Base-by-base conservation (phyloP, 2,329 filamentous ascomycete genomes). In the Penicillium decumbens region DNA sequence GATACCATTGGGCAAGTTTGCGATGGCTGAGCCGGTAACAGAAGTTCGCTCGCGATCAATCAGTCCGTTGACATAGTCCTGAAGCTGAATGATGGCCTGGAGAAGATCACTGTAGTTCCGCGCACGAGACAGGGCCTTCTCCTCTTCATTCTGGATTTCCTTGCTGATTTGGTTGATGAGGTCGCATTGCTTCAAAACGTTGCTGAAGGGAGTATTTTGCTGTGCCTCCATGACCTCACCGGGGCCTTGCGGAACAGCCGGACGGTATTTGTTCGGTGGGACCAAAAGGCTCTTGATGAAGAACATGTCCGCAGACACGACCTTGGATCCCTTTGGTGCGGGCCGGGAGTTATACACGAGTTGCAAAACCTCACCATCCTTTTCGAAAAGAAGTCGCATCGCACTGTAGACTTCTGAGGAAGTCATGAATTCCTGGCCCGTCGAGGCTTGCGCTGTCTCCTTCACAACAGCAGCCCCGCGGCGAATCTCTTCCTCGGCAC, bases 21-120 rank as follows among this genome's bases (percentile, higher is more conserved):
- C 85, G 12, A 84, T 88, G 25, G 89, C 88, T 15, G 83, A 78
- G 44, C 89, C 89, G 56, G 87, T 84, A 3, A 89, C 78, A 2
- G 90, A 88, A 62, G 93, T 95, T 55, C 91, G 85, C 63, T 91
- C 87, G 56, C 86, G 83, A 69, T 98, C 93, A 58, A 97, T 89
- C 45, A 98, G 75, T n/a, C 88, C 84, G 67, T 98, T 98, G 54
- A 97, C 89, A 24, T 82, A 77, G 61, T 95, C 90, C 70, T 98
- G 93, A 10, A 98, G 79, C 43, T 85, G 81, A 23, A 89, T 83
- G 76, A 89, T 95, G 3, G 87, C 84, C 58, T 87, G 87, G 58
- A 95, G 86, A 44, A 96, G 79, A 59, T 92, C 85, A 47, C 80
- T 80, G 55, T 91, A 88, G 53, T 84, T 83, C 52, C 85, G 78